A percentile compares a stretch with the other conserved stretches of the same genome.
Evolutionary conservation across 2,329 filamentous ascomycete species (phyloP).

Genomic region (Zymoseptoria passerinii): DNA sequence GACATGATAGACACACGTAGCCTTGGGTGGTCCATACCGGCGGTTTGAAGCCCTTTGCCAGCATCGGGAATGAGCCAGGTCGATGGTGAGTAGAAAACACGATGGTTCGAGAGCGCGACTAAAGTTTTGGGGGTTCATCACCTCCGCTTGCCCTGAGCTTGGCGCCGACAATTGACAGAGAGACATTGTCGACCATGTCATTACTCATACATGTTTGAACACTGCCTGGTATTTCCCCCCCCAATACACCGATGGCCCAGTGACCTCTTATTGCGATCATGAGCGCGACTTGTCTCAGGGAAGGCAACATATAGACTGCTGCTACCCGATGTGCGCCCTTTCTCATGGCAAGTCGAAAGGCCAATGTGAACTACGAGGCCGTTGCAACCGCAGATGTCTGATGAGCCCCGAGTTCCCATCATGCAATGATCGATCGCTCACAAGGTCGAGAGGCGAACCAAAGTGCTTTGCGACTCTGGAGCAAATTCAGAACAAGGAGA

Average conservation of each 20-base stretch:
- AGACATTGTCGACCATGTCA: neutral
- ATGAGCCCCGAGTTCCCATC: too few species aligned
- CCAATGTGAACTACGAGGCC: too few species aligned
- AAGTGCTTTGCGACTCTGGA: too few species aligned
- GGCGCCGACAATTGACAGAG: neutral
- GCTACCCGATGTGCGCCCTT: too few species aligned
- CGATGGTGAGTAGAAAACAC: neutral
- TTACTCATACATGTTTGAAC: too few species aligned
- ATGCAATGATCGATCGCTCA: too few species aligned
- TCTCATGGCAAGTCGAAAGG: too few species aligned
- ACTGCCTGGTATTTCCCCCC: too few species aligned
- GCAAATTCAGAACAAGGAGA: too few species aligned
- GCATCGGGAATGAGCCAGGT: slow-evolving; percentile 7
- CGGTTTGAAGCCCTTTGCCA: slow-evolving; percentile 9
- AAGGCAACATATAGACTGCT: neutral
- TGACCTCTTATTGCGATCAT: neutral
- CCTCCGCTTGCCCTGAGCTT: neutral
- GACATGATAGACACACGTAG: slow-evolving; percentile 16
- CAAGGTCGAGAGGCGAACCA: too few species aligned
- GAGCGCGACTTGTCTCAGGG: neutral
- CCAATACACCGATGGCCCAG: neutral
- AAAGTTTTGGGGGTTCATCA: neutral
- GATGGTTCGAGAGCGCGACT: neutral
- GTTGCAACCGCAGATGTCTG: too few species aligned
- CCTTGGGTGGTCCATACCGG: slow-evolving; percentile 16